Base-by-base conservation (phyloP, 441 rosid species). In the Geranium incanum region DNA sequence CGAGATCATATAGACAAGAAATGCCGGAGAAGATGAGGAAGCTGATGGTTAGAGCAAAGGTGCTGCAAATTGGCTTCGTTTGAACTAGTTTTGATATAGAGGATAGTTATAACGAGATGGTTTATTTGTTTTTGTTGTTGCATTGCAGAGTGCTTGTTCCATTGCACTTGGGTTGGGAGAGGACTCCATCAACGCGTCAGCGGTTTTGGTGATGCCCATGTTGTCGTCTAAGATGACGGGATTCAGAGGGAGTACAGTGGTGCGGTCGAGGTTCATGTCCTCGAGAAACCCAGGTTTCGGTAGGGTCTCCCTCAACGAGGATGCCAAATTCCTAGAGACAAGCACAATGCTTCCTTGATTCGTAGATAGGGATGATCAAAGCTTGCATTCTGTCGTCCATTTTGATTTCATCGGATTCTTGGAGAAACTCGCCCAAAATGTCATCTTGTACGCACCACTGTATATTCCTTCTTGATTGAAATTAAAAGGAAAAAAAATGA, bases 181-280 rank as follows among this genome's bases (percentile, higher is more conserved):
- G 72, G 99, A 92, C 74, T 85, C 99, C 0, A 92, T 94, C 68
- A 92, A 87, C 18, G 97, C 99, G 70, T 94, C 99, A 1, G 97
- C 99, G 7, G 75, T 90, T 69, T 85, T 94, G 0, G 99, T 94
- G 69, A 94, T 94, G 97, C 97, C 97, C 15, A 94, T 94, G 97
- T 88, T 92, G 65, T 94, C 97, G 38, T 92, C 99, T 6, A 94
- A 86, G 88, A 87, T 88, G 6, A 91, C 95, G 60, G 97, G 97
- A 39, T 94, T 94, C 71, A 85, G 97, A 81, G 91, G 94, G 59
- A 88, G 78, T 6, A 82, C 84, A 19, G 72, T 90, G 5, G 94
- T 92, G 74, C 79, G 94, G 52, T 85, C 87, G 0, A 86, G 89
- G 83, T 69, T 87, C 16, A 78, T 92, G 65, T 85, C 94, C n/a